A percentile compares a stretch with the other conserved stretches of the same genome.
phyloP scores from a whole-genome alignment of 2,329 filamentous ascomycete species.

The Paracoccidioides lutzii region DNA sequence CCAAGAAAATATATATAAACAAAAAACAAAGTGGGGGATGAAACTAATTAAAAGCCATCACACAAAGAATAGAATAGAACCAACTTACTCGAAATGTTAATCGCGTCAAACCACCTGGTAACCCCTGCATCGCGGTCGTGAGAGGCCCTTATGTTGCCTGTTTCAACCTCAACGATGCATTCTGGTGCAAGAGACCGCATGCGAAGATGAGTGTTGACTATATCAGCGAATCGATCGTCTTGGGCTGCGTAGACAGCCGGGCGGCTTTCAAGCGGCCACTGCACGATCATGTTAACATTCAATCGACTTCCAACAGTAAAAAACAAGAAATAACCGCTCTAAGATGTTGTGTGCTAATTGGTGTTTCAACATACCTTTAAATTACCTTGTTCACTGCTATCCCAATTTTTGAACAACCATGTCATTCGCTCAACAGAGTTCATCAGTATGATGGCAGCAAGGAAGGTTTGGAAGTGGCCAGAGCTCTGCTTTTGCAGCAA shows the following conservation, averaged over 20 bases:
- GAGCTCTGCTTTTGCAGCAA: conserved; percentile 45
- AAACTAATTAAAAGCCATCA: background rate
- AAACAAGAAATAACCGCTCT: background rate
- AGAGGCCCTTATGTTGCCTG: conserved; percentile 26
- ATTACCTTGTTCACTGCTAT: conserved; percentile 27
- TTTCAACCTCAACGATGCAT: conserved; percentile 25
- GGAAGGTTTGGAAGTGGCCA: conserved; percentile 45
- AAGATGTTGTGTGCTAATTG: too few species aligned
- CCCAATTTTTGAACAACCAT: conserved; percentile 44
- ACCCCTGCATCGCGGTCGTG: conserved; percentile 28
- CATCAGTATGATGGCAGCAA: conserved; percentile 46
- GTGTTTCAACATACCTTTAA: conserved; percentile 20
- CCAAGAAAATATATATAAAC: too few species aligned
- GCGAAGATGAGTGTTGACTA: conserved; percentile 45
- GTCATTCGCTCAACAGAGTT: conserved; percentile 48
- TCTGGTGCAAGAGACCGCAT: conserved; percentile 41
- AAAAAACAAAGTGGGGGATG: background rate
- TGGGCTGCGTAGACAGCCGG: conserved; percentile 42
- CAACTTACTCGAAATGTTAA: conserved; percentile 29
- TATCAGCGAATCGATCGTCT: conserved; percentile 45
- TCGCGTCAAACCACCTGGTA: conserved; percentile 30
- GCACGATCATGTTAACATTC: background rate
- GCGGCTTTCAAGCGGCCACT: conserved; percentile 44
- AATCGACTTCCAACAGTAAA: background rate
- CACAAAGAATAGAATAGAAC: background rate